These are phyloP conservation scores for Acanthochlamys bracteata DNA, from an alignment of 106 monocot species.

Conservation along the genomic window DNA sequence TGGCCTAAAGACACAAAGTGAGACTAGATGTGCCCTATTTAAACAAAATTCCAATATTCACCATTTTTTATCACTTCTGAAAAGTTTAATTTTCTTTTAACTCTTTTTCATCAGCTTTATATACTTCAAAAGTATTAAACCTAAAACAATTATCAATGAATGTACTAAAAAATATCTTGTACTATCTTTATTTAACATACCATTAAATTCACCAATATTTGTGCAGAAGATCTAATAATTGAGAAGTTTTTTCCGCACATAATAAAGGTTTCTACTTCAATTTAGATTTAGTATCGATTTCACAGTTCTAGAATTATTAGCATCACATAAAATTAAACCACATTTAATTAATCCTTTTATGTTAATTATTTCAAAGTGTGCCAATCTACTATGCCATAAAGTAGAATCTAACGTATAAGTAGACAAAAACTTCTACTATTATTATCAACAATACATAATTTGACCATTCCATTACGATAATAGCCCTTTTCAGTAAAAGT, in stretches of 20 bases:
- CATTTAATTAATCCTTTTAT: neutral
- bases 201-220: neutral
- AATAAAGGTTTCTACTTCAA: neutral
- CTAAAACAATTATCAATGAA: slow-evolving; percentile 7
- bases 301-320: neutral
- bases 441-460: neutral
- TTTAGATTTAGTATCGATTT: neutral
- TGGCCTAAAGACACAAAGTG: too few species aligned
- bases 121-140: neutral
- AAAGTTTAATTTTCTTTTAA: neutral
- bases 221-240: slow-evolving; percentile 3
- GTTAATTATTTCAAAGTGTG: neutral
- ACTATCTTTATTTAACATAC: neutral
- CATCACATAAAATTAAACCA: neutral
- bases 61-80: too few species aligned
- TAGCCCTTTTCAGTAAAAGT: neutral
- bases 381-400: slow-evolving; percentile 2
- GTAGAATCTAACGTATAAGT: neutral
- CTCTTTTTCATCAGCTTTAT: neutral
- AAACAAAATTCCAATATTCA: too few species aligned
- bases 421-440: neutral
- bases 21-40: too few species aligned
- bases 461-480: slow-evolving; percentile 3
- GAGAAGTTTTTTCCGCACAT: neutral
- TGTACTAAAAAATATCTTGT: slow-evolving; percentile 5